Conservation (phyloP, 1,284 basidiomycete species). For the Ustilago nuda region DNA sequence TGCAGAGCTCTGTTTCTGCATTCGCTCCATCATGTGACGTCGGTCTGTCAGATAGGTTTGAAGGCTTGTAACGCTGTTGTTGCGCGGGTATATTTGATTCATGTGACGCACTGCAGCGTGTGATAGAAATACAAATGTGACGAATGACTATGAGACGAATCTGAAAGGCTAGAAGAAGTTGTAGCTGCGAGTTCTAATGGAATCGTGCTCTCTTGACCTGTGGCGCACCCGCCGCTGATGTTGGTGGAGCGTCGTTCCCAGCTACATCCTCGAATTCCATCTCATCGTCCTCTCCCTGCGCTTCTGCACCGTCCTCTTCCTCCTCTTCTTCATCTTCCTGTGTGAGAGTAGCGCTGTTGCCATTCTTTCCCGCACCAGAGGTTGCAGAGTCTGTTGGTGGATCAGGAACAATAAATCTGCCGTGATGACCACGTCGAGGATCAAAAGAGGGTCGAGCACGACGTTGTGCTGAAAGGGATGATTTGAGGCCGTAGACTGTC, state of each 20-base stretch:
- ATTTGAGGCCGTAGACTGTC: constrained; percentile 49
- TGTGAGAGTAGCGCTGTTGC: constrained; percentile 2
- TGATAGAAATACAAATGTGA: constrained; percentile 15
- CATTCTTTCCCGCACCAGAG: background rate
- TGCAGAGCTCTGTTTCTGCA: background rate
- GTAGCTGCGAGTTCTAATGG: constrained; percentile 4
- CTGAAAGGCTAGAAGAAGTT: background rate
- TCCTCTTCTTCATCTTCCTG: constrained; percentile 11
- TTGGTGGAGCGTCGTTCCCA: background rate
- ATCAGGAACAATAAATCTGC: constrained; percentile 52
- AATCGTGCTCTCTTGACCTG: constrained; percentile 30
- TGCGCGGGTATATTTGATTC: constrained; percentile 25
- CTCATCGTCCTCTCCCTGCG: constrained; percentile 16
- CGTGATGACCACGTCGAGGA: constrained; percentile 59
- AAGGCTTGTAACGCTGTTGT: background rate
- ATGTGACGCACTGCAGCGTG: background rate
- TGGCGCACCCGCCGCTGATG: background rate
- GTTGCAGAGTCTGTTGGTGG: background rate
- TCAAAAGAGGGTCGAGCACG: constrained; percentile 51
- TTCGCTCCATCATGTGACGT: background rate
- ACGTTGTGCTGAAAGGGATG: constrained; percentile 43
- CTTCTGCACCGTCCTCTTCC: constrained; percentile 12
- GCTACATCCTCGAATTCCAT: constrained; percentile 21
- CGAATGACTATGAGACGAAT: background rate
- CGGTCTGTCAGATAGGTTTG: background rate